Evolutionary conservation across 2,329 filamentous ascomycete species (phyloP).

Genomic region (Allantophomopsis cytisporea): DNA sequence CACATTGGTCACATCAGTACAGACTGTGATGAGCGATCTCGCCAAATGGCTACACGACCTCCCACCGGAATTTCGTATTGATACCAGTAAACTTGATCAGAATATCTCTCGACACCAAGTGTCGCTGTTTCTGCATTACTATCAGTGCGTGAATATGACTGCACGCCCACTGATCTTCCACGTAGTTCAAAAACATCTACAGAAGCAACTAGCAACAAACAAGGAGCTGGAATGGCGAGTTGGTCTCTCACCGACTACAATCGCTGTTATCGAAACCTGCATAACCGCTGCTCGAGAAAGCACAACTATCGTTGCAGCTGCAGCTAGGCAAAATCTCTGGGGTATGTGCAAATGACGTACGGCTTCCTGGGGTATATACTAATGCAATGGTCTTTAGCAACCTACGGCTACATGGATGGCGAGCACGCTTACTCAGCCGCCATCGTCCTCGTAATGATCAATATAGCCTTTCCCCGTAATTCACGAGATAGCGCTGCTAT

Average conservation of each 20-base stretch:
- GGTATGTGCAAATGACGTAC: slow-evolving; percentile 19
- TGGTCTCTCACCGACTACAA: slow-evolving; percentile 31
- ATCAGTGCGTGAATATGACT: slow-evolving; percentile 44
- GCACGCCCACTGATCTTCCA: slow-evolving; percentile 37
- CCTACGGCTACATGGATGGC: slow-evolving; percentile 42
- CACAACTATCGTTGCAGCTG: slow-evolving; percentile 32
- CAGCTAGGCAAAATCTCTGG: slow-evolving; percentile 33
- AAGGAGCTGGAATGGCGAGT: slow-evolving; percentile 29
- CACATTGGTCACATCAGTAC: slow-evolving; percentile 32
- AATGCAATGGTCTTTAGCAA: slow-evolving; percentile 20
- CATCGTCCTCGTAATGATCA: slow-evolving; percentile 39
- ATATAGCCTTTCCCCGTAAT: slow-evolving; percentile 33
- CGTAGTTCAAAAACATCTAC: slow-evolving; percentile 33
- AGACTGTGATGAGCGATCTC: slow-evolving; percentile 33
- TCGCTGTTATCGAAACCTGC: slow-evolving; percentile 36
- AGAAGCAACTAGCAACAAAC: slow-evolving; percentile 17
- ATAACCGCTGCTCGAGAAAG: slow-evolving; percentile 34
- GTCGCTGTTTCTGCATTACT: slow-evolving; percentile 38
- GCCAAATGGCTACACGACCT: slow-evolving; percentile 33
- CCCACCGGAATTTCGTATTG: slow-evolving; percentile 31
- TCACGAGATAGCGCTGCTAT: slow-evolving; percentile 27
- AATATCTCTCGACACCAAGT: slow-evolving; percentile 32
- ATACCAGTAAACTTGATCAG: slow-evolving; percentile 26
- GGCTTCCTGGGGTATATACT: neutral
- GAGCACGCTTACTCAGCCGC: slow-evolving; percentile 41